Base-by-base conservation (phyloP, 257 asterid species). In the Anisodus acutangulus region DNA sequence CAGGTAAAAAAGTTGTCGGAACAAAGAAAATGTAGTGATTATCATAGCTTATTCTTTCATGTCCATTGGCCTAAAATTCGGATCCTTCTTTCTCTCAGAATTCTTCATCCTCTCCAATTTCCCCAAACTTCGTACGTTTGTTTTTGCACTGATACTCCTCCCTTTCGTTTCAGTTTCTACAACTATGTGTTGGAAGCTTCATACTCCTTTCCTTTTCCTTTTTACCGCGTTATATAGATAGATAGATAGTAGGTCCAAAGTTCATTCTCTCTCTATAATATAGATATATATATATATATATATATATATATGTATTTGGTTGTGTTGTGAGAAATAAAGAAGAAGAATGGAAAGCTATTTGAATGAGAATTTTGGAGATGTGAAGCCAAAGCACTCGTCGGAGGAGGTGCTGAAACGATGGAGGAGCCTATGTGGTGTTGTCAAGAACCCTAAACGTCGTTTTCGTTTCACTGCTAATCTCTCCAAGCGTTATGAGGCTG, bases 401-500 rank as follows among this genome's bases (percentile, higher is more conserved):
- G 83, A 43, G 41, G 86, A 84, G 31, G 86, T 58, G 55, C 84
- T 85, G 47, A 31, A 80, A 55, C 59, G 81, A 69, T 85, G 87
- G 87, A 85, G 87, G 70, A 58, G 76, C 4, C 19, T 80, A 9
- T 67, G 81, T 19, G 60, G 63, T 58, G 53, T 85, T 22, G 84
- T 85, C 4, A 79, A 53, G 81, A 85, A 85, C 49, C 87, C 51
- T 15, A 79, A 80, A 55, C 84, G 87, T 3, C 74, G 87, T 59
- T 85, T 85, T 45, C 84, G 87, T 53, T 80, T 66, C 55, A 80
- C 84, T 8, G 87, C 87, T n/a, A 80, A 85, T 79, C 64, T 85
- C 26, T 68, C 84, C 51, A 85, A 85, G 49, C 84, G 87, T 13
- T 22, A 62, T 58, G 87, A 85, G 26, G 87, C 87, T 54, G 70